Evolutionary conservation across 2,329 filamentous ascomycete species (phyloP), one percentile per base, ranked within the genome.

Genomic region (Verticillium nubilum): DNA sequence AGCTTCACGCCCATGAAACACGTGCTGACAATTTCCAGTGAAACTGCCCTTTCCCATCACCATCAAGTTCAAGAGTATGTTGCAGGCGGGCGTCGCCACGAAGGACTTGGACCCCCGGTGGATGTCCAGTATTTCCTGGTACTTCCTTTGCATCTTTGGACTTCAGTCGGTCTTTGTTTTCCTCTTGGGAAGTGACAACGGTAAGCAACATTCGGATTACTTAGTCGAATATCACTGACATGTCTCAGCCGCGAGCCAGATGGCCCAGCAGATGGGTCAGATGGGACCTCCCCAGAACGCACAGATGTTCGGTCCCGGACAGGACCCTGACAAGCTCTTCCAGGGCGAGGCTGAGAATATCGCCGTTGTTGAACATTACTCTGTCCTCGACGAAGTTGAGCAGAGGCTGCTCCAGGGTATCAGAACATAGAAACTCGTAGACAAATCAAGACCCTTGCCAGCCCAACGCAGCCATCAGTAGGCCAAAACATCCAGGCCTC

Each of bases 61-160:
- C 31, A 93, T 97, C 74, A 96, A 97, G 74, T 99, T 99, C 84
- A 99, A 99, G 83, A 95, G 92, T 67, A 99, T 99, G 95, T 83
- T 99, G 58, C 95, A 99, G 78, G 94, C 94, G 50, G 95, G 95
- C 68, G 94, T 99, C 52, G 92, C 92, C 64, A 99, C 96, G 27
- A 89, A 88, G 69, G 95, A 99, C 73, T 88, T 99, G 78, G 96
- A 99, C 71, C 95, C 97, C 12, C 86, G 94, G 75, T 99, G 95
- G 95, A 97, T 99, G 77, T 97, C 93, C 1, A 97, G 92, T 75
- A 87, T 99, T 74, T 97, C 92, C 61, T 99, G 95, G 93, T 99
- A 99, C 79, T 98, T 99, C 72, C 79, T 99, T 66, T 98, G 96
- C 70, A 87, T 99, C 64, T 98, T 99, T 72, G 95, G 96, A 54